These are phyloP conservation scores for Salicornia ramosissima DNA, from an alignment of 148 eudicot genomes.

Conservation along the genomic window DNA sequence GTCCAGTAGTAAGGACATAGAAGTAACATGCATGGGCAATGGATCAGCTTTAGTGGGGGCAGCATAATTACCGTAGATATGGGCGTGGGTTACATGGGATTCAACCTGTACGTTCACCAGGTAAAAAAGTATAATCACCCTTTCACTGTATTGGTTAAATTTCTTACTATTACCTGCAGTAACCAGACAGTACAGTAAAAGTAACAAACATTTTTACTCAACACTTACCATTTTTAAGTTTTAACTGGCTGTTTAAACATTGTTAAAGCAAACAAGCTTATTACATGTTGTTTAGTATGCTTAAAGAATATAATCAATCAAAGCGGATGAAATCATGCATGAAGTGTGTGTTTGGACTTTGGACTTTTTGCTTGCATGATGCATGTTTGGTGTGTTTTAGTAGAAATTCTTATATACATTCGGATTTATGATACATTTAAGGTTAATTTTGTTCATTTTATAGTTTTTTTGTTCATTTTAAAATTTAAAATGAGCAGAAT, in stretches of 20 bases:
- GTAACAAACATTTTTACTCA: neutral
- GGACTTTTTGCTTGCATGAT: slow-evolving; percentile 1
- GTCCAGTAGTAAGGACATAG: too few relatives aligned
- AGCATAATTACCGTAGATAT: slow-evolving; percentile 28
- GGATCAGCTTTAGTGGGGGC: slow-evolving; percentile 14
- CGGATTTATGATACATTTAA: too few relatives aligned
- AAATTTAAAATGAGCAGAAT: too few relatives aligned
- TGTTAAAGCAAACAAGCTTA: neutral
- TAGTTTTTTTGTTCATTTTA: too few relatives aligned
- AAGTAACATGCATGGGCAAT: too few relatives aligned
- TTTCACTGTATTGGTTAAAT: neutral
- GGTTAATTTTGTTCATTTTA: too few relatives aligned
- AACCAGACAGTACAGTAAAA: too few relatives aligned
- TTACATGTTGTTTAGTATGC: neutral
- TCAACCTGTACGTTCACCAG: slow-evolving; percentile 1
- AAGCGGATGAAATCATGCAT: neutral
- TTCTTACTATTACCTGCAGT: too few relatives aligned
- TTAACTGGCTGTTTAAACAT: neutral
- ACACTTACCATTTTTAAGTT: too few relatives aligned
- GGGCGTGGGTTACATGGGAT: slow-evolving; percentile 27
- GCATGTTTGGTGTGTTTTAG: neutral
- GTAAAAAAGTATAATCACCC: neutral
- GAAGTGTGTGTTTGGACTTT: slow-evolving; percentile 14
- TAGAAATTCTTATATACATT: too few relatives aligned
- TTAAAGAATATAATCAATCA: neutral